Conservation (phyloP, 192 early-diverging fungal species). For the Entomortierella beljakovae region DNA sequence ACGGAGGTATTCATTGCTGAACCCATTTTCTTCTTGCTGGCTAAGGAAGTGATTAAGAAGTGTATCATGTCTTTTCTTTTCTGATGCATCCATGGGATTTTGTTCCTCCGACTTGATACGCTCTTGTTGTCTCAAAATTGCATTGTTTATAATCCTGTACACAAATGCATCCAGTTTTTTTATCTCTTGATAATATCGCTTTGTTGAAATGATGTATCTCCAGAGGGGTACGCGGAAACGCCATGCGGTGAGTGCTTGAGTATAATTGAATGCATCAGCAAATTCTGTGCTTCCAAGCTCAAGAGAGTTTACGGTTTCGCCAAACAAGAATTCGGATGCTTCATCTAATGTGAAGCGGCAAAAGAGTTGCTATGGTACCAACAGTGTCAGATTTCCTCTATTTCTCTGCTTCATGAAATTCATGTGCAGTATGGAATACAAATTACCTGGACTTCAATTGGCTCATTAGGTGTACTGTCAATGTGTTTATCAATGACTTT, state of each 20-base stretch:
- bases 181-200: slow-evolving; percentile 8
- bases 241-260: slow-evolving; percentile 36
- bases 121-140: slow-evolving; percentile 15
- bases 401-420: no score
- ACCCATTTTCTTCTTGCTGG: slow-evolving; percentile 24
- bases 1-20: slow-evolving; percentile 39
- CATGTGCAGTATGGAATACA: no score
- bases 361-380: slow-evolving; percentile 18
- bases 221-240: slow-evolving; percentile 44
- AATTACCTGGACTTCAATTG: slow-evolving; percentile 42
- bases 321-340: slow-evolving; percentile 48
- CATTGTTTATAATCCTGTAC: slow-evolving; percentile 42
- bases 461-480: slow-evolving; percentile 10
- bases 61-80: slow-evolving; percentile 8
- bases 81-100: not conserved
- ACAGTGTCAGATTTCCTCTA: no score
- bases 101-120: not conserved
- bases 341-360: slow-evolving; percentile 46
- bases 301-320: slow-evolving; percentile 32
- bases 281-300: slow-evolving; percentile 25
- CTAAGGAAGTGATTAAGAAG: slow-evolving; percentile 47
- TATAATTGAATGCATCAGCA: slow-evolving; percentile 37
- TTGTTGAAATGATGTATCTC: slow-evolving; percentile 23
- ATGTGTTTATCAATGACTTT: slow-evolving; percentile 28
- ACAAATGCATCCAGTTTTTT: slow-evolving; percentile 42